These are phyloP conservation scores for Dictyostelium purpureum DNA, from an alignment of 78 protist species.

Conservation along the genomic window DNA sequence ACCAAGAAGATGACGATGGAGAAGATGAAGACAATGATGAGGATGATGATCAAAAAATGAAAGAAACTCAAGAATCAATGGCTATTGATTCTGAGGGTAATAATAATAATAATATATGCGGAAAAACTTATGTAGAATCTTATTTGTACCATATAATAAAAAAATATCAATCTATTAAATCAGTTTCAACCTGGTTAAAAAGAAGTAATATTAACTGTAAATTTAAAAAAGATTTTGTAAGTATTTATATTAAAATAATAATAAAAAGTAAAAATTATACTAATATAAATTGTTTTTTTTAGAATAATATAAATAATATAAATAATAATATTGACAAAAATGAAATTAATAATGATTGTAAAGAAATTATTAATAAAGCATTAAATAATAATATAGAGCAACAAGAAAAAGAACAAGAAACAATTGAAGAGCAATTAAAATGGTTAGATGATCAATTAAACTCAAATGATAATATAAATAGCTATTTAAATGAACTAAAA, in stretches of 20 bases:
- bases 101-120: background rate
- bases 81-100: background rate
- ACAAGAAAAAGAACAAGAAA: background rate
- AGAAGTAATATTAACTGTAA: background rate
- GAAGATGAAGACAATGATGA: background rate
- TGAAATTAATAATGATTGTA: background rate
- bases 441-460: background rate
- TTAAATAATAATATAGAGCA: background rate
- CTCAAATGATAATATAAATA: background rate
- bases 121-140: background rate
- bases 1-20: background rate
- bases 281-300: background rate
- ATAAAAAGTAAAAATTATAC: background rate
- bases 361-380: background rate
- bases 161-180: conserved; percentile 15
- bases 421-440: background rate
- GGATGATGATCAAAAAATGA: background rate
- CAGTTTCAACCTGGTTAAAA: conserved; percentile 23
- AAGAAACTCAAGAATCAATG: background rate
- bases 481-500: background rate
- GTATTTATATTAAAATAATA: background rate
- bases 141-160: conserved; percentile 31
- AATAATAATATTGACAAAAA: background rate
- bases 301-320: background rate
- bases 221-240: background rate